Conservation (phyloP, 345 rosid species). For the Salix suchowensis region DNA sequence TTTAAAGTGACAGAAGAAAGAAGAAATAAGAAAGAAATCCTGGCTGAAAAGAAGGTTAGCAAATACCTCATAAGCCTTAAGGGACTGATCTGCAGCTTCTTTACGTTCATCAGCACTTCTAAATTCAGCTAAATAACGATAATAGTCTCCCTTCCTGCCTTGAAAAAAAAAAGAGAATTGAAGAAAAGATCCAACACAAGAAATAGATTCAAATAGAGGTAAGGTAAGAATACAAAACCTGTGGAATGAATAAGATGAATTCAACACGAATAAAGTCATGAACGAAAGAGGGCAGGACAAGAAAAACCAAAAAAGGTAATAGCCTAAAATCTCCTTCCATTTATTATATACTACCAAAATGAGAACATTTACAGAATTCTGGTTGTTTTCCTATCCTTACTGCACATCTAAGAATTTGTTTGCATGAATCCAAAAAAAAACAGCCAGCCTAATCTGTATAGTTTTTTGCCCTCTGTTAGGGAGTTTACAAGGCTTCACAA, state of each 20-base stretch:
- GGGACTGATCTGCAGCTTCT: constrained; percentile 53
- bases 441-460: neutral
- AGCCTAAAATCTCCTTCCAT: neutral
- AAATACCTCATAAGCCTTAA: constrained; percentile 52
- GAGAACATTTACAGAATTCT: neutral
- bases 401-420: neutral
- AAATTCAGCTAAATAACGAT: constrained; percentile 52
- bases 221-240: neutral
- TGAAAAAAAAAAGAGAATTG: neutral
- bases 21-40: neutral
- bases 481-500: neutral
- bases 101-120: constrained; percentile 40
- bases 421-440: neutral
- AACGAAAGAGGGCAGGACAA: neutral
- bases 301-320: neutral
- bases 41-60: neutral
- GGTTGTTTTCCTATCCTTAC: neutral
- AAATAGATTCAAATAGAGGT: neutral
- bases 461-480: neutral
- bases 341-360: neutral
- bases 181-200: constrained; percentile 1
- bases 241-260: neutral
- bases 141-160: constrained; percentile 57
- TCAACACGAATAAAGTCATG: neutral
- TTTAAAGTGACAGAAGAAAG: neutral